A percentile compares a stretch with the other conserved stretches of the same genome.
Evolutionary conservation across 345 rosid species (phyloP).

Genomic region (Excoecaria cochinchinensis): DNA sequence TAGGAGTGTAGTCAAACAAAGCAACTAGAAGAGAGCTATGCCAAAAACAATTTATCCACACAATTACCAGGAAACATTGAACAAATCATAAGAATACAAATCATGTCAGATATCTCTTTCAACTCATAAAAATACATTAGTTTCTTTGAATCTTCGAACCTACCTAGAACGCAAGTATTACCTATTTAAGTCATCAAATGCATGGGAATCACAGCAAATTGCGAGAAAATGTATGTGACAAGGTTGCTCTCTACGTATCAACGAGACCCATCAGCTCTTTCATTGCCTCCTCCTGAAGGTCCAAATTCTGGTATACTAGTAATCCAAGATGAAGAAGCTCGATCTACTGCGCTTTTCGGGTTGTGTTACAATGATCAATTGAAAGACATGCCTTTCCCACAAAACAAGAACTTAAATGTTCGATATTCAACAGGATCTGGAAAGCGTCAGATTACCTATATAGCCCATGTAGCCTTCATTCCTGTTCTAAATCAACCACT

Average conservation of each 20-base stretch:
- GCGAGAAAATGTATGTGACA: conserved; percentile 26
- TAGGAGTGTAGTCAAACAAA: too few relatives aligned
- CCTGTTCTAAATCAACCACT: conserved; percentile 54
- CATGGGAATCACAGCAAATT: too few relatives aligned
- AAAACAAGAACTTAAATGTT: conserved; percentile 42
- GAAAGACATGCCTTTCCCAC: conserved; percentile 55
- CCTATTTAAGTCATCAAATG: too few relatives aligned
- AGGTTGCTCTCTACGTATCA: conserved; percentile 20
- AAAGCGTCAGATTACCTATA: conserved; percentile 1
- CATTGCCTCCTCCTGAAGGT: conserved; percentile 46
- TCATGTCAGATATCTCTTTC: too few relatives aligned
- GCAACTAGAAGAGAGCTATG: too few relatives aligned
- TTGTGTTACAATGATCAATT: conserved; percentile 24
- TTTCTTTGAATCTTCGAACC: too few relatives aligned
- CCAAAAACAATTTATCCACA: too few relatives aligned
- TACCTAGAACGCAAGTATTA: too few relatives aligned
- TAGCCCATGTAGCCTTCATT: conserved; percentile 33
- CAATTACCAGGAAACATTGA: too few relatives aligned
- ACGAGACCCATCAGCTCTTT: conserved; percentile 30
- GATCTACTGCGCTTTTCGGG: conserved; percentile 44
- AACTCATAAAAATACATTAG: too few relatives aligned
- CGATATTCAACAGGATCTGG: conserved; percentile 22
- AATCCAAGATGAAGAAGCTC: conserved; percentile 59
- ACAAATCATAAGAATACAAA: too few relatives aligned
- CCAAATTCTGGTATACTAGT: conserved; percentile 58